Evolutionary conservation across 805 yeast species (phyloP).

Genomic region (Debaryomyces maramus): DNA sequence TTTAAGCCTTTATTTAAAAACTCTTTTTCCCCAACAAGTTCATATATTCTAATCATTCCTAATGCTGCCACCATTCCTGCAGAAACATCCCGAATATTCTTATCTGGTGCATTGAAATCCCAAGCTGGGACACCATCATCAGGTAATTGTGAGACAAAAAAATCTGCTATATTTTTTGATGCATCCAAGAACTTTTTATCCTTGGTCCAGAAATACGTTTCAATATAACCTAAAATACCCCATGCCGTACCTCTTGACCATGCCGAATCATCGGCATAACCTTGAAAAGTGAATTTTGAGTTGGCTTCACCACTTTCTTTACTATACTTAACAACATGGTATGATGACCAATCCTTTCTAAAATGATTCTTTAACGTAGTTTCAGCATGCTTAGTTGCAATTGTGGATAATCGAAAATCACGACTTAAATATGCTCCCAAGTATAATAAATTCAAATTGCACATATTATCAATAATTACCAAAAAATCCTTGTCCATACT

Average conservation of each 20-base stretch:
- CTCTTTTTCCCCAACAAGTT: conserved; percentile 12
- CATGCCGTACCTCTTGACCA: conserved; percentile 36
- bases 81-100: conserved; percentile 21
- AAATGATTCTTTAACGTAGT: conserved; percentile 23
- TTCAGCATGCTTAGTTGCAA: conserved; percentile 31
- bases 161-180: conserved; percentile 21
- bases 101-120: conserved; percentile 29
- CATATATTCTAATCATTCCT: conserved; percentile 24
- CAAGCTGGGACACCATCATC: conserved; percentile 25
- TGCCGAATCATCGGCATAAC: conserved; percentile 23
- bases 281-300: conserved; percentile 27
- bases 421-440: conserved; percentile 24
- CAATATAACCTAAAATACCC: conserved; percentile 28
- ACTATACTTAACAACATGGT: conserved; percentile 25
- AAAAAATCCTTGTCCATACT: conserved; percentile 19
- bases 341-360: conserved; percentile 22
- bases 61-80: conserved; percentile 28
- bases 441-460: conserved; percentile 25
- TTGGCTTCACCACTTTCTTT: conserved; percentile 18
- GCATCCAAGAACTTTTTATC: conserved; percentile 23
- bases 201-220: conserved; percentile 23
- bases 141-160: conserved; percentile 19
- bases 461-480: conserved; percentile 27
- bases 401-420: conserved; percentile 19
- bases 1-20: conserved; percentile 16